Base-by-base conservation (phyloP, 2,329 filamentous ascomycete genomes). In the Cercospora janseana region DNA sequence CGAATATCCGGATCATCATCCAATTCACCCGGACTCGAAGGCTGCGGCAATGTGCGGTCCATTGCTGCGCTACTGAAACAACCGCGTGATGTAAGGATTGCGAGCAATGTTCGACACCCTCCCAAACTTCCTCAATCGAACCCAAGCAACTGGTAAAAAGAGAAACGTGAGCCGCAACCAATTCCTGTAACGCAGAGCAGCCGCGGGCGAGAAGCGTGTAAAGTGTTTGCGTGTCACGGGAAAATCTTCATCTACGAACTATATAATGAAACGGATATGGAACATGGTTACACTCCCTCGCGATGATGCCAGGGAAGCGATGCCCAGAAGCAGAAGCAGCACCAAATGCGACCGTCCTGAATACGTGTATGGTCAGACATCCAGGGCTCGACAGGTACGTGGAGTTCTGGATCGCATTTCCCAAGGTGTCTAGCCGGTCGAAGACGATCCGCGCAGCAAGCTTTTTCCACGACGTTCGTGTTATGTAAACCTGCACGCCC, bases 1-100 rank as follows among this genome's bases (percentile, higher is more conserved):
- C 26, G 35, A n/a, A 46, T 41, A 23, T 48, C 45, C 23, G 45
- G 45, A 18, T 48, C 45, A 21, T 48, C 45, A 21, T 48, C 45
- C 24, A 26, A 12, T 15, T 41, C 45, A n/a, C 45, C 24, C 20
- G 45, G 45, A 48, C 45, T 48, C 31, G 45, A 40, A 13, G 23
- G 34, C 9, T 41, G 37, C 31, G 31, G 43, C 34, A 20, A 18
- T 6, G 10, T n/a, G 7, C 20, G 42, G 13, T 46, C 42, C 42
- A 46, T 46, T 1, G 9, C 21, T 15, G 15, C 21, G 35, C n/a
- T 38, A 23, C 13, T 24, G 35, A 13, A 13, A 38, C 12, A n/a
- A n/a, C n/a, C n/a, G n/a, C n/a, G n/a, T n/a, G n/a, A n/a, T n/a
- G n/a, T n/a, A n/a, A n/a, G n/a, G n/a, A n/a, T n/a, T n/a, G n/a